Base-by-base conservation (phyloP, 495 filamentous ascomycete species). In the Aspergillus campestris region DNA sequence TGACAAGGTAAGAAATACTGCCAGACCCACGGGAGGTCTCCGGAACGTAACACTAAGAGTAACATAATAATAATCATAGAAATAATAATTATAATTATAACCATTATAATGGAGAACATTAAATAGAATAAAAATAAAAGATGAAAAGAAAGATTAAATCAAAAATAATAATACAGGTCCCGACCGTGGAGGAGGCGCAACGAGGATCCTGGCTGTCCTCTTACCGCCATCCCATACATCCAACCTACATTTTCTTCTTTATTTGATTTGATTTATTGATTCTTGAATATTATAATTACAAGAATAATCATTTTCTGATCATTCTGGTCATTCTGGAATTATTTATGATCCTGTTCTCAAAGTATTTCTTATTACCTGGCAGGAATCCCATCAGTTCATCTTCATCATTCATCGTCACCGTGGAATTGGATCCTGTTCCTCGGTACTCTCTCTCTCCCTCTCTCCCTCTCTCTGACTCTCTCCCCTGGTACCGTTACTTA, bases 401-500 rank as follows among this genome's bases (percentile, higher is more conserved):
- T 24, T 24, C 18, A 24, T 24, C 18, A 24, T 24, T 4, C 18
- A 1, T 24, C 18, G 18, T 24, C 18, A 37, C 6, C 27, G 8
- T 34, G 24, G 14, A 13, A 15, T 45, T 40, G 45, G 45, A 52
- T 50, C 52, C 56, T 59, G 44, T 56, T 48, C 52, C 52, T 62
- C 48, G 55, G 51, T 54, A 53, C 53, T 31, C 39, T 50, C 50
- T 53, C 44, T 30, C 47, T 49, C 52, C 50, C 33, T 38, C 31
- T 48, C 31, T 36, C 45, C 48, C 53, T 47, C 33, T 38, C 38
- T 39, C 45, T 59, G 2, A 24, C 18, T 24, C 18, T 47, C 48
- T 55, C 45, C 49, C 55, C 53, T 59, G 48, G 60, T 65, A 63
- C 58, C 49, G 50, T 59, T 50, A 1, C 18, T 24, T 24, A 64